Conservation (phyloP, 169 alveolate species). For the Plasmodium relictum region DNA sequence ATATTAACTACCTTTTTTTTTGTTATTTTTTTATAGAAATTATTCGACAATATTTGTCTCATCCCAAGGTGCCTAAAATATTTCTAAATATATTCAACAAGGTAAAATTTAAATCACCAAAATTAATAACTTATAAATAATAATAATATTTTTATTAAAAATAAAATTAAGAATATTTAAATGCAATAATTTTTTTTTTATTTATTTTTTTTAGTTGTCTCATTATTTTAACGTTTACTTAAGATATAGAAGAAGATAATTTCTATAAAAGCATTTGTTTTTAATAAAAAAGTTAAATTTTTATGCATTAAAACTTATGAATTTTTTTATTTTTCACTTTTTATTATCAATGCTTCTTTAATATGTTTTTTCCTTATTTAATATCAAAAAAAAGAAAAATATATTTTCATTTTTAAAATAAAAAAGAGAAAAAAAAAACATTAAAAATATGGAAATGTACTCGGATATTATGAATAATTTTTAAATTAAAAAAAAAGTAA, state of each 20-base stretch:
- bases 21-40: constrained; percentile 33
- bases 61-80: constrained; percentile 57
- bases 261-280: too few relatives aligned
- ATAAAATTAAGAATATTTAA: neutral
- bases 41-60: constrained; percentile 71
- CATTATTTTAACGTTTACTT: constrained; percentile 52
- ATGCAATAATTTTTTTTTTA: neutral
- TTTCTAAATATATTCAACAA: constrained; percentile 45
- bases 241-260: constrained; percentile 36
- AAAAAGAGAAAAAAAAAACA: too few relatives aligned
- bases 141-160: neutral
- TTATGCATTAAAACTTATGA: too few relatives aligned
- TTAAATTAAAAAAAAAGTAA: too few relatives aligned
- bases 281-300: too few relatives aligned
- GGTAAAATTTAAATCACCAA: constrained; percentile 21
- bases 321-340: too few relatives aligned
- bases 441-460: too few relatives aligned
- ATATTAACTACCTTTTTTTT: neutral
- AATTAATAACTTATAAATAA: neutral
- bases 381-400: too few relatives aligned
- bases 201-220: constrained; percentile 29
- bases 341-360: too few relatives aligned
- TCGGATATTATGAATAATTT: too few relatives aligned
- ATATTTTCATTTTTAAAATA: too few relatives aligned
- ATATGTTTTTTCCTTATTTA: too few relatives aligned